These are phyloP conservation scores for Tuber magnatum DNA, from an alignment of 495 filamentous ascomycete species.

Conservation along the genomic window DNA sequence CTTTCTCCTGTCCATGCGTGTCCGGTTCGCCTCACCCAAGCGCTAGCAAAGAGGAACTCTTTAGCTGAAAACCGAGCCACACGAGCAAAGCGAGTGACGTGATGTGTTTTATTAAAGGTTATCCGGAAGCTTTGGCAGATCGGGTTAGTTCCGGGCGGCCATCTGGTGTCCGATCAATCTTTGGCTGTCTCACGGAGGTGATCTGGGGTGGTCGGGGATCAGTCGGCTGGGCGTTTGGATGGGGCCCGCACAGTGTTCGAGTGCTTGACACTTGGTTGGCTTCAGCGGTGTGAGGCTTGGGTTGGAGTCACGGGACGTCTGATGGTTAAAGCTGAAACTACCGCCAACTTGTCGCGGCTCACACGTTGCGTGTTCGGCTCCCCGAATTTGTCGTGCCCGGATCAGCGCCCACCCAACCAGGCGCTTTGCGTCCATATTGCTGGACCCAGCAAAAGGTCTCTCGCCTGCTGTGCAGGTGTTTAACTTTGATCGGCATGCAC, in stretches of 20 bases:
- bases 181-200: not conserved
- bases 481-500: not conserved
- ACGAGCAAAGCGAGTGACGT: not conserved
- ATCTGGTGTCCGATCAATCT: not conserved
- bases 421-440: too few relatives aligned
- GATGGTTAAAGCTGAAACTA: not conserved
- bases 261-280: not conserved
- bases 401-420: not conserved
- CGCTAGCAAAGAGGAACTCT: not conserved
- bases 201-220: not conserved
- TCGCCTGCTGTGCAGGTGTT: not conserved
- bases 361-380: not conserved
- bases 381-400: too few relatives aligned
- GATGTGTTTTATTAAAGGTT: not conserved
- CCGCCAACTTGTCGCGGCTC: not conserved
- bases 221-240: not conserved
- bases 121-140: not conserved
- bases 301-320: not conserved
- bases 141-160: not conserved
- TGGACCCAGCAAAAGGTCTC: not conserved
- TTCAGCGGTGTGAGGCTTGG: too few relatives aligned
- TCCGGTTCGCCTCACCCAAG: not conserved
- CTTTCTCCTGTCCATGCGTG: not conserved
- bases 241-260: too few relatives aligned
- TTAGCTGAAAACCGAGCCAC: not conserved